Percentiles rank a stretch among this genome's conserved stretches.
Evolutionary conservation across 164 flowering plant species (phyloP).

Genomic region (Macadamia integrifolia): DNA sequence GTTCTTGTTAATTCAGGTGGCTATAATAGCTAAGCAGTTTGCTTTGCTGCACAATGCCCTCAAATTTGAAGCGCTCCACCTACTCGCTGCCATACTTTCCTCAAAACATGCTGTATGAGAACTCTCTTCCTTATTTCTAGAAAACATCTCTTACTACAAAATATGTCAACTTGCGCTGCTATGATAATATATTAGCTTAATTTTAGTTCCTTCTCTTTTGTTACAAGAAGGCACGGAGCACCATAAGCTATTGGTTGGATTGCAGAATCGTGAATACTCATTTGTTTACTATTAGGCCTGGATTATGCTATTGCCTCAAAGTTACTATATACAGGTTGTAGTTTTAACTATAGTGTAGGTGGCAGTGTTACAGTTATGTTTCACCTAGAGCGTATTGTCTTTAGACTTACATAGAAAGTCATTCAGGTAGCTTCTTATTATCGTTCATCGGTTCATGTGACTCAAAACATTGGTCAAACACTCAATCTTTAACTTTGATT

Average conservation of each 20-base stretch:
- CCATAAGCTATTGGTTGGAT: neutral
- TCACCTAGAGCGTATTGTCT: neutral
- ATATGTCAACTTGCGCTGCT: no score
- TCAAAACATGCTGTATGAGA: slow-evolving; percentile 55
- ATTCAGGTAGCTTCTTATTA: no score
- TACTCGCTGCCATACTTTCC: slow-evolving; percentile 58
- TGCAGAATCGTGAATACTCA: neutral
- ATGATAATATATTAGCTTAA: no score
- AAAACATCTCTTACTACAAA: no score
- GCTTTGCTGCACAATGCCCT: slow-evolving; percentile 67
- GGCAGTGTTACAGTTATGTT: neutral
- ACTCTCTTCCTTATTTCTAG: neutral
- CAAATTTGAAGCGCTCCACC: slow-evolving; percentile 79
- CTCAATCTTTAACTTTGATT: no score
- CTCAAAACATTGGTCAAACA: no score
- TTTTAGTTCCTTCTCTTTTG: no score
- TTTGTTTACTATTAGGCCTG: neutral
- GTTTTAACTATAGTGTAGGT: neutral
- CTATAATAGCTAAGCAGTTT: slow-evolving; percentile 56
- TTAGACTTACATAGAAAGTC: neutral
- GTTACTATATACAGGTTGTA: neutral
- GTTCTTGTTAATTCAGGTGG: slow-evolving; percentile 47
- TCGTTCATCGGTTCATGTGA: no score
- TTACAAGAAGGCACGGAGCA: no score
- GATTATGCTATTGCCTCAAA: neutral